Evolutionary conservation across 2,329 filamentous ascomycete genomes (phyloP), one percentile per base, ranked within the genome.

Genomic region (Diplodia mutila): DNA sequence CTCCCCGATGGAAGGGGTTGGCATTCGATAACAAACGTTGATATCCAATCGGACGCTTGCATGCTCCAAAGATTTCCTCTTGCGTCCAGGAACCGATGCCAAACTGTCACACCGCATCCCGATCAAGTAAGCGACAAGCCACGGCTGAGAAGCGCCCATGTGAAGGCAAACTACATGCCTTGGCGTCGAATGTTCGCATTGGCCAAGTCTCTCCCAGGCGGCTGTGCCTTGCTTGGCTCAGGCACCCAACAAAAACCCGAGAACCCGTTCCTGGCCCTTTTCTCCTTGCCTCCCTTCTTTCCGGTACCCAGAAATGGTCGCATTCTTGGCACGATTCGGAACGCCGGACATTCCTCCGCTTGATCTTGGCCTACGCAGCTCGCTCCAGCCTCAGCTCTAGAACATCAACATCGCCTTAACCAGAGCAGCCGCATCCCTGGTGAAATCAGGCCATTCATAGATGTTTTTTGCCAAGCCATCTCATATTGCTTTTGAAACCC

Each of bases 331-430:
- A 11, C 1, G 42, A 18, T 4, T 27, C 42, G 29, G 48, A 42
- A 39, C 46, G 29, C 46, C 59, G 59, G 59, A 37, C 27, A 63
- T 63, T 63, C 46, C 59, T 63, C 59, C 59, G 59, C 46, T 21
- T 7, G n/a, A 51, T 29, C 57, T 49, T 61, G 39, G 57, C 57
- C 14, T 16, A 21, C 57, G 57, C 23, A 49, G 29, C 18, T 23
- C 27, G 12, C 57, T 49, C 18, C 3, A n/a, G n/a, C n/a, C n/a
- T n/a, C 18, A 11, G 48, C n/a, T 63, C n/a, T 25, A 27, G 42
- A 27, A 18, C 16, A 14, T 18, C 18, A 42, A 16, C n/a, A 39
- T 11, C 23, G 16, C 37, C 55, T 14, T 23, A 16, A 23, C 54
- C 55, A 37, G 25, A 29, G 55, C 11, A 25, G 4, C 27, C n/a